Percentiles rank a stretch among this genome's conserved stretches.
These are phyloP conservation scores for Epichloe festucae DNA, from an alignment of 2,329 filamentous ascomycete species.

Conservation along the genomic window DNA sequence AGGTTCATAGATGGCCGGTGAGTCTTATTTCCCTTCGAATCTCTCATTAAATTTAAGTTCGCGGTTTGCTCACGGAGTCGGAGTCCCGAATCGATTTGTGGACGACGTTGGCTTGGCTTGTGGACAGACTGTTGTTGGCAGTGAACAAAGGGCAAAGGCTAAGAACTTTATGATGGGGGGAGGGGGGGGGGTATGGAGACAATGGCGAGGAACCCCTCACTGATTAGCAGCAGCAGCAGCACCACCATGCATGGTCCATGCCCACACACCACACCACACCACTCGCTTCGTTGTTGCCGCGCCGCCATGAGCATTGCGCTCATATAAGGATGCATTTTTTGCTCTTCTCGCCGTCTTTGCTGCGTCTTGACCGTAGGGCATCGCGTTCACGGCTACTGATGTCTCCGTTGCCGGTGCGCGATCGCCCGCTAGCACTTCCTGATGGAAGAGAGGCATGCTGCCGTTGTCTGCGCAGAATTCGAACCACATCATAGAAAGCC, in stretches of 20 bases:
- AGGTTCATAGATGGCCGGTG: background rate
- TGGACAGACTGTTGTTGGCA: too few species aligned
- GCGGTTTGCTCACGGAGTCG: background rate
- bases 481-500: slow-evolving; percentile 94
- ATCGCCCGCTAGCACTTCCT: slow-evolving; percentile 23
- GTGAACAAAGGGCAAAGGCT: background rate
- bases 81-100: background rate
- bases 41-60: background rate
- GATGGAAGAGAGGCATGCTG: slow-evolving; percentile 37
- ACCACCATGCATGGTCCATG: too few species aligned
- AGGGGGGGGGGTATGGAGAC: background rate
- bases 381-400: slow-evolving; percentile 20
- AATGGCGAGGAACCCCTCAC: background rate
- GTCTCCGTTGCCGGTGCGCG: slow-evolving; percentile 25
- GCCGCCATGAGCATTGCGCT: slow-evolving; percentile 9
- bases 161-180: background rate
- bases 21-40: background rate
- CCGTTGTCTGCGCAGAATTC: slow-evolving; percentile 75
- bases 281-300: background rate
- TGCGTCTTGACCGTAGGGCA: slow-evolving; percentile 18
- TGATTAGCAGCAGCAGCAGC: background rate
- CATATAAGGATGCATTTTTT: slow-evolving; percentile 29
- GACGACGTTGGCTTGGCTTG: too few species aligned
- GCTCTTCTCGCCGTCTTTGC: slow-evolving; percentile 23
- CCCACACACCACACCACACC: background rate